phyloP scores from a whole-genome alignment of 768 basidiomycete species.

The Lentinula detonsa region DNA sequence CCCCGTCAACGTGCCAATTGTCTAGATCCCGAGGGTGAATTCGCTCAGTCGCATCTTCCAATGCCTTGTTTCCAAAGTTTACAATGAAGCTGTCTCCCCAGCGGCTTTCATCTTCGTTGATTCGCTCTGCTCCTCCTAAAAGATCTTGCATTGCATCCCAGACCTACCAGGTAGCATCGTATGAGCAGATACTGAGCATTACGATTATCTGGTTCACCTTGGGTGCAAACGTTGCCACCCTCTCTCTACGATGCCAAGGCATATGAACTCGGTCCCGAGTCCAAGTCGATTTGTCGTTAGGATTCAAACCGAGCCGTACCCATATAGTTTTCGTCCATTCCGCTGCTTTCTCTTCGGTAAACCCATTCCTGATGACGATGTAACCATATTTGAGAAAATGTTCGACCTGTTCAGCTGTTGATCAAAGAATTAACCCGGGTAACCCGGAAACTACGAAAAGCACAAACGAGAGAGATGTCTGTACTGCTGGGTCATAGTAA shows the following conservation, averaged over 20 bases:
- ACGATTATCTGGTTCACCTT: constrained; percentile 26
- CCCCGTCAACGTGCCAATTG: constrained; percentile 63
- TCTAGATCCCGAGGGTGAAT: constrained; percentile 39
- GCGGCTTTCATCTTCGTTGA: constrained; percentile 37
- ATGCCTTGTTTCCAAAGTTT: constrained; percentile 47
- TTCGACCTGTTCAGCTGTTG: constrained; percentile 39
- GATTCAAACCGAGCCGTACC: constrained; percentile 45
- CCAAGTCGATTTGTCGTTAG: constrained; percentile 52
- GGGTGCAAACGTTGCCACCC: constrained; percentile 44
- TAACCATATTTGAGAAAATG: constrained; percentile 54
- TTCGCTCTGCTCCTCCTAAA: constrained; percentile 53
- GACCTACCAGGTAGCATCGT: constrained; percentile 25
- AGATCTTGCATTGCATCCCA: constrained; percentile 59
- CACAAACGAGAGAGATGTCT: constrained; percentile 31
- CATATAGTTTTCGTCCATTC: constrained; percentile 48
- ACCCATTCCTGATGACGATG: constrained; percentile 45
- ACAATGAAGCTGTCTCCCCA: constrained; percentile 63
- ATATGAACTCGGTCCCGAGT: constrained; percentile 46
- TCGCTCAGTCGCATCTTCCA: constrained; percentile 21
- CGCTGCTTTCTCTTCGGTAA: constrained; percentile 43
- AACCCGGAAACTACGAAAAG: neutral
- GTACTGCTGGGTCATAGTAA: constrained; percentile 21
- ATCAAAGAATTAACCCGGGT: neutral
- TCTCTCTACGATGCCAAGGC: constrained; percentile 43
- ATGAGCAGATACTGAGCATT: neutral